These are phyloP conservation scores for Pholiota conissans DNA, from an alignment of 768 basidiomycete genomes.

Conservation along the genomic window DNA sequence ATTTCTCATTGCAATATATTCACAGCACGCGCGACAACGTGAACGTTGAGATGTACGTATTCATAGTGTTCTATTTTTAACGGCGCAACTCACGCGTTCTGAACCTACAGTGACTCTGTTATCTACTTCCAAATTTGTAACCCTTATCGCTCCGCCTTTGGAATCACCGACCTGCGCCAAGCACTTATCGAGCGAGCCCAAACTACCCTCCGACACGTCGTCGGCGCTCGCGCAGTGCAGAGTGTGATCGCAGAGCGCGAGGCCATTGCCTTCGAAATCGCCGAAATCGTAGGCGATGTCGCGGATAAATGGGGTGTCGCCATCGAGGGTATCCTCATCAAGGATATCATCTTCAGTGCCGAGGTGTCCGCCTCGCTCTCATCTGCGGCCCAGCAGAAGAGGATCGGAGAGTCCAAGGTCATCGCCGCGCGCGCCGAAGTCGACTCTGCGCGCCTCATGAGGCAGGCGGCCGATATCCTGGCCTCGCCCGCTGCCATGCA, in stretches of 20 bases:
- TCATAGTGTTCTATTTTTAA: conserved; percentile 7
- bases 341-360: conserved; percentile 90
- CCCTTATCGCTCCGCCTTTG: conserved; percentile 93
- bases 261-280: conserved; percentile 94
- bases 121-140: conserved; percentile 90
- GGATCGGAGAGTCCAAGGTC: conserved; percentile 95
- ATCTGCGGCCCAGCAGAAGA: conserved; percentile 95
- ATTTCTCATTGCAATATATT: neutral
- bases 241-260: conserved; percentile 96
- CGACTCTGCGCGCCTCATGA: conserved; percentile 92
- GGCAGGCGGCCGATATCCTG: conserved; percentile 93
- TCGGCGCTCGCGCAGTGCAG: conserved; percentile 94
- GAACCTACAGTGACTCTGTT: conserved; percentile 75
- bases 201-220: conserved; percentile 96
- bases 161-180: conserved; percentile 85
- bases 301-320: conserved; percentile 97
- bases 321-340: conserved; percentile 95
- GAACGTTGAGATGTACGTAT: conserved; percentile 83
- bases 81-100: conserved; percentile 1
- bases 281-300: conserved; percentile 90
- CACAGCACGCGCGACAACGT: conserved; percentile 88
- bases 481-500: conserved; percentile 97
- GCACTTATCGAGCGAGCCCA: conserved; percentile 85
- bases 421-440: conserved; percentile 96
- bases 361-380: conserved; percentile 92